These are phyloP conservation scores for Penicillium sp. DNA, from an alignment of 2,329 filamentous ascomycete genomes.

Conservation along the genomic window DNA sequence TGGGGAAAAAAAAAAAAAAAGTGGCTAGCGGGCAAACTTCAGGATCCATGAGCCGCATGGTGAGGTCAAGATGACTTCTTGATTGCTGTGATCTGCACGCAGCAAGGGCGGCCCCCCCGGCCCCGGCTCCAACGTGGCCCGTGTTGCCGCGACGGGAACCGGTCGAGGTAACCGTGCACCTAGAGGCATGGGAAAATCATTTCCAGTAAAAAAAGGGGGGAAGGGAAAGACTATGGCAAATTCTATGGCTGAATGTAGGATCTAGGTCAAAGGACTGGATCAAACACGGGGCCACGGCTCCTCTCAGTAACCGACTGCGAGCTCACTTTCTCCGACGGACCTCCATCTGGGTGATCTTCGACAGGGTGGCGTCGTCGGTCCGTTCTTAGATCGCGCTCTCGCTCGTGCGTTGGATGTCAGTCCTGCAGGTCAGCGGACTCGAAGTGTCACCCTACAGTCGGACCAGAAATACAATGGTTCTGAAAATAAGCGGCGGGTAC, in stretches of 20 bases:
- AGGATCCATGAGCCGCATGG: conserved; percentile 2
- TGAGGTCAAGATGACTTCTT: conserved; percentile 1
- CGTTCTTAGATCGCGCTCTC: background rate
- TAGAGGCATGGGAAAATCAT: background rate
- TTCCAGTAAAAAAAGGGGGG: background rate
- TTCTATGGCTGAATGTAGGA: too few relatives aligned
- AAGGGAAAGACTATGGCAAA: background rate
- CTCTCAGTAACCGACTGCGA: background rate
- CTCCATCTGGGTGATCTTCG: conserved; percentile 1
- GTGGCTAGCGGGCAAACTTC: background rate
- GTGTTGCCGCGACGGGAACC: conserved; percentile 1
- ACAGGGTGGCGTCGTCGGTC: background rate
- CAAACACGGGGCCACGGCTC: conserved; percentile 9
- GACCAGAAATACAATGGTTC: too few relatives aligned
- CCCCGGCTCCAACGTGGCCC: conserved; percentile 15
- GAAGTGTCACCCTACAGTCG: background rate
- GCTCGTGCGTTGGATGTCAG: background rate
- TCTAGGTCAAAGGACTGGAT: background rate
- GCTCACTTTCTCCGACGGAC: background rate
- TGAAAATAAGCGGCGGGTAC: too few relatives aligned
- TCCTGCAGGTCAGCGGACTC: background rate
- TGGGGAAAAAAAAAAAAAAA: background rate
- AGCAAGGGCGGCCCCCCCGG: conserved; percentile 12
- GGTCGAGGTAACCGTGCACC: background rate
- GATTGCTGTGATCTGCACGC: conserved; percentile 11